Base-by-base conservation (phyloP, 148 eudicot species). In the Rhododendron ferrugineum region DNA sequence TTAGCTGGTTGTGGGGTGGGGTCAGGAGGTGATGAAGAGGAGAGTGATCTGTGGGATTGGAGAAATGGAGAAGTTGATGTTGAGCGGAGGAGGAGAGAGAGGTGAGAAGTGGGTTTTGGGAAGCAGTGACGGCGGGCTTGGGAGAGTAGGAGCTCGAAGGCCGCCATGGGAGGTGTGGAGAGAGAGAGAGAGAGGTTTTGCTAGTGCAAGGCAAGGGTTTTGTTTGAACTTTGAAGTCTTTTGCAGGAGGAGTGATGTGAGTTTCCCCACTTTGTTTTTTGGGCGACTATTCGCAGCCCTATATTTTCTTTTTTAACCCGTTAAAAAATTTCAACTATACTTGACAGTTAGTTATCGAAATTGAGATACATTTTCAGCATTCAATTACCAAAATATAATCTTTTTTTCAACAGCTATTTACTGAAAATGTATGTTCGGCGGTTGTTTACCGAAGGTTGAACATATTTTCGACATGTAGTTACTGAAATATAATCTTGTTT, bases 91-190 rank as follows among this genome's bases (percentile, higher is more conserved):
- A 79, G 77, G 28, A 66, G 80, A 42, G 85, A 79, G 83, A 86
- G 42, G 1, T 66, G 86, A 68, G n/a, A 86, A 44, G 62, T 84
- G 83, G 86, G 82, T 44, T 83, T 78, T 64, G 70, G 20, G 36
- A 83, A 32, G 83, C 8, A 78, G 62, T 77, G 83, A n/a, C 89
- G 92, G 78, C 90, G 89, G 79, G 90, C 74, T 66, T 88, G 89
- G 49, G 90, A 88, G 86, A 91, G 91, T 13, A 91, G 34, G 80
- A 80, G 90, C 85, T 89, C 80, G 14, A 91, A 80, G 62, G 93
- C 87, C 80, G 92, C 87, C 92, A 93, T 85, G 46, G 66, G 14
- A 26, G 81, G 20, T 32, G 75, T 0, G 40, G 37, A 0, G 30
- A 1, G 78, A 68, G 47, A 40, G 52, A 62, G 22, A 11, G 56